Conservation (phyloP, 2,329 filamentous ascomycete species). For the Lachnellula suecica region DNA sequence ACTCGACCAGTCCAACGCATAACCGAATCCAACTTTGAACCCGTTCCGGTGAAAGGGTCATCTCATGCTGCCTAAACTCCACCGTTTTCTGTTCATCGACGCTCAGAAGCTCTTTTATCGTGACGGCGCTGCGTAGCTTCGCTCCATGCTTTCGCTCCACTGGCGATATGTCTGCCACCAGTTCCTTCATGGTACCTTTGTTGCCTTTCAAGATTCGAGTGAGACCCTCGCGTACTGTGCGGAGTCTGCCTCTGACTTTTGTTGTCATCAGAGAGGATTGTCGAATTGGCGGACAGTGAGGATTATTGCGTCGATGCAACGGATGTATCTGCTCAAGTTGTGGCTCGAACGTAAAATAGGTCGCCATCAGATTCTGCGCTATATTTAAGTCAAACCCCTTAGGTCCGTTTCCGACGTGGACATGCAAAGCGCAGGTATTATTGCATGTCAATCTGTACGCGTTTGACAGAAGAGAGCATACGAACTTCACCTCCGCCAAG, state of each 20-base stretch:
- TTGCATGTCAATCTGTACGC: constrained; percentile 26
- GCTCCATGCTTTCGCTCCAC: background rate
- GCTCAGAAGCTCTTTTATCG: background rate
- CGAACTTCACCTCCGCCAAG: background rate
- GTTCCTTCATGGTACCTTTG: background rate
- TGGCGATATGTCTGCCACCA: background rate
- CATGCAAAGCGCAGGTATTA: constrained; percentile 27
- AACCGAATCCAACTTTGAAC: constrained; percentile 20
- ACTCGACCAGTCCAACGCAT: constrained; percentile 16
- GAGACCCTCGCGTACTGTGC: background rate
- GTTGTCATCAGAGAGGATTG: background rate
- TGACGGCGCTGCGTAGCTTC: background rate
- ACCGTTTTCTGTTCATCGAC: constrained; percentile 13
- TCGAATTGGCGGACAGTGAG: background rate
- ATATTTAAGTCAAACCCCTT: constrained; percentile 22
- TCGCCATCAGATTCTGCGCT: constrained; percentile 29
- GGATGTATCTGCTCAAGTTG: constrained; percentile 29
- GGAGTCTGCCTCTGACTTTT: background rate
- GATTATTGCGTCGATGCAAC: background rate
- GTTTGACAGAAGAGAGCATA: constrained; percentile 6
- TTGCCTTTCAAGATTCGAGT: background rate
- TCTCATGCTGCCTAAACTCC: constrained; percentile 29
- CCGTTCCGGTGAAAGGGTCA: constrained; percentile 15
- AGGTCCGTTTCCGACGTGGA: constrained; percentile 32
- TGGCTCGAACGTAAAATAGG: constrained; percentile 29